A percentile compares a stretch with the other conserved stretches of the same genome.
These are phyloP conservation scores for Litchi chinensis DNA, from an alignment of 345 rosid genomes.

Conservation along the genomic window DNA sequence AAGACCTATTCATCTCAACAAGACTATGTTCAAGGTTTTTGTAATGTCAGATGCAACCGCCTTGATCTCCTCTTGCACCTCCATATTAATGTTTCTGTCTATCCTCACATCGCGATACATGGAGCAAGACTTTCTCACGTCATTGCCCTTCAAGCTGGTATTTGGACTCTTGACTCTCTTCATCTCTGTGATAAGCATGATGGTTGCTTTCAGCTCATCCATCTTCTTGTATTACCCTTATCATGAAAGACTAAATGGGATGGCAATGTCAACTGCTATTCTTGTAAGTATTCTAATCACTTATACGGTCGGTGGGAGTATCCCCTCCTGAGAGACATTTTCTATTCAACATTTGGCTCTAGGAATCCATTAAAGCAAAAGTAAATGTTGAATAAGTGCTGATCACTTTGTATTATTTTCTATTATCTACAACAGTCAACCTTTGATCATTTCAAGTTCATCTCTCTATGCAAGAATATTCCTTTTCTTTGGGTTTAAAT, in stretches of 20 bases:
- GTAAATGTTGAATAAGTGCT: no score
- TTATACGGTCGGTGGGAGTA: neutral
- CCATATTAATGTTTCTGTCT: constrained; percentile 8
- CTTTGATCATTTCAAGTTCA: no score
- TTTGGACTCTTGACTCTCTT: constrained; percentile 2
- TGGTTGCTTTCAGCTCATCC: neutral
- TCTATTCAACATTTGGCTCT: neutral
- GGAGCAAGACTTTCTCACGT: constrained; percentile 1
- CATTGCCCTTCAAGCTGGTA: neutral
- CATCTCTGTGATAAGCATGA: constrained; percentile 3
- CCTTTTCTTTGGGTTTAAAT: no score
- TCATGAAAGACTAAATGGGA: neutral
- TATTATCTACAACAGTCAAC: no score
- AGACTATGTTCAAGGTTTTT: neutral
- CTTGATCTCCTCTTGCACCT: neutral
- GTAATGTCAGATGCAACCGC: constrained; percentile 6
- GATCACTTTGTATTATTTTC: no score
- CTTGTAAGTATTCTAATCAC: neutral
- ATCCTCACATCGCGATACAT: neutral
- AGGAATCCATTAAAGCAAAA: neutral
- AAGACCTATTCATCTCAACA: neutral
- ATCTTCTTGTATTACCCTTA: neutral
- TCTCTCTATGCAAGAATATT: no score
- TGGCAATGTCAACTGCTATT: neutral
- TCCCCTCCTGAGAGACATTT: neutral